Conservation (phyloP, 2,329 filamentous ascomycete species). For the Cladobotryum protrusum region DNA sequence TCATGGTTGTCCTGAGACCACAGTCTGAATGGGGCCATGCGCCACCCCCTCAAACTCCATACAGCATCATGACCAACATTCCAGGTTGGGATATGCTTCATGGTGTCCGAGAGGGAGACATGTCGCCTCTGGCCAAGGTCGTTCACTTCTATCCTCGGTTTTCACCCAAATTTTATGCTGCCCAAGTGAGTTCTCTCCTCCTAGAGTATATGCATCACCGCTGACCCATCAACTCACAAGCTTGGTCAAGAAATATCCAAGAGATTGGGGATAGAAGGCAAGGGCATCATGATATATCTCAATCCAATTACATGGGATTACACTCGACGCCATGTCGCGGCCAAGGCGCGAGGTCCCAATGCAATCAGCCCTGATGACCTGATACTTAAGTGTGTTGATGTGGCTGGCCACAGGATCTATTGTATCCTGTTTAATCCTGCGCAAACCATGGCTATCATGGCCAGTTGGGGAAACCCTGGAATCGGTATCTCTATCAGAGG, state of each 20-base stretch:
- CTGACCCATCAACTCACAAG: conserved; percentile 17
- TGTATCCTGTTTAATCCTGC: conserved; percentile 34
- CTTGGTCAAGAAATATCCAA: conserved; percentile 32
- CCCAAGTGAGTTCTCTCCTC: conserved; percentile 22
- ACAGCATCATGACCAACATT: conserved; percentile 41
- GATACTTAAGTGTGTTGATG: conserved; percentile 34
- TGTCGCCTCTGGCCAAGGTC: conserved; percentile 26
- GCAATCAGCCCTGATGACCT: conserved; percentile 30
- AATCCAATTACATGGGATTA: conserved; percentile 27
- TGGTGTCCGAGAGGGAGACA: conserved; percentile 36
- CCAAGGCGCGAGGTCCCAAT: conserved; percentile 29
- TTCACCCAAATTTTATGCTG: conserved; percentile 31
- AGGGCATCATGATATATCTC: conserved; percentile 25
- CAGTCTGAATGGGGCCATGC: conserved; percentile 38
- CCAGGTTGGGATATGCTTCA: conserved; percentile 37
- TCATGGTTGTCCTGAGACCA: conserved; percentile 32
- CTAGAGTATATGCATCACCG: background rate
- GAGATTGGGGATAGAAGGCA: conserved; percentile 21
- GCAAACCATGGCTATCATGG: conserved; percentile 31
- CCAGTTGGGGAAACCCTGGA: conserved; percentile 42
- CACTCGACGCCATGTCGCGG: conserved; percentile 26
- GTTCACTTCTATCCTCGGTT: conserved; percentile 44
- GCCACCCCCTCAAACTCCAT: conserved; percentile 39
- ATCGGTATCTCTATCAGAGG: conserved; percentile 41
- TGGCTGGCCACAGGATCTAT: conserved; percentile 37